A percentile compares a stretch with the other conserved stretches of the same genome.
These are phyloP conservation scores for Ganoderma lingzhi DNA, from an alignment of 1,284 basidiomycete genomes.

Conservation along the genomic window DNA sequence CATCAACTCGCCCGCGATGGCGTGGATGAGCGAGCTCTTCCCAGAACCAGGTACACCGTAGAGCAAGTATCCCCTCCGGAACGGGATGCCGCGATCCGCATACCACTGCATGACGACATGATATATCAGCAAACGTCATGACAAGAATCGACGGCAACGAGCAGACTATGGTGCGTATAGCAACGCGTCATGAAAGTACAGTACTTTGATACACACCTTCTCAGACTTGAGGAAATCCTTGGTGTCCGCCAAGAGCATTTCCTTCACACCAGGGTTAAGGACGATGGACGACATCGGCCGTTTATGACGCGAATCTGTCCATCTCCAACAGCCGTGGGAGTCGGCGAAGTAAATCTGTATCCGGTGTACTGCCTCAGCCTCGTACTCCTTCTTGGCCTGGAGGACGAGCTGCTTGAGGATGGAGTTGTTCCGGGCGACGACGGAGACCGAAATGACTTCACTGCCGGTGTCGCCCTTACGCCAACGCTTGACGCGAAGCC, in stretches of 20 bases:
- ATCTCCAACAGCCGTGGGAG: constrained; percentile 85
- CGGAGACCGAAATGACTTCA: constrained; percentile 80
- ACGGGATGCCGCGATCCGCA: constrained; percentile 71
- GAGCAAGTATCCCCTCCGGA: constrained; percentile 85
- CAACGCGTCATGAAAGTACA: neutral
- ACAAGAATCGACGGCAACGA: constrained; percentile 6
- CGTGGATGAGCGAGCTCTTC: constrained; percentile 84
- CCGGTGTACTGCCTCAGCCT: constrained; percentile 82
- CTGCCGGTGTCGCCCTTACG: constrained; percentile 71
- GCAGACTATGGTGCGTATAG: constrained; percentile 15
- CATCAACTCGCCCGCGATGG: constrained; percentile 82
- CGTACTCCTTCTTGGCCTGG: constrained; percentile 87
- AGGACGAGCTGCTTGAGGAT: constrained; percentile 86
- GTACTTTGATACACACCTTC: constrained; percentile 59
- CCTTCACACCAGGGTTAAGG: constrained; percentile 83
- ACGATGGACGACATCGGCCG: constrained; percentile 83
- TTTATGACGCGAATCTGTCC: constrained; percentile 85
- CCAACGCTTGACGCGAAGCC: constrained; percentile 75
- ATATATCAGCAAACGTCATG: constrained; percentile 30
- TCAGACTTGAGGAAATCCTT: constrained; percentile 83
- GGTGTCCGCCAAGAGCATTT: constrained; percentile 83
- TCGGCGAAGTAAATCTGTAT: constrained; percentile 89
- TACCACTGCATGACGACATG: constrained; percentile 49
- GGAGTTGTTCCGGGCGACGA: constrained; percentile 80
- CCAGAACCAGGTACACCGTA: constrained; percentile 85